These are phyloP conservation scores for Cladophialophora bantiana DNA, from an alignment of 2,329 filamentous ascomycete species.

Conservation along the genomic window DNA sequence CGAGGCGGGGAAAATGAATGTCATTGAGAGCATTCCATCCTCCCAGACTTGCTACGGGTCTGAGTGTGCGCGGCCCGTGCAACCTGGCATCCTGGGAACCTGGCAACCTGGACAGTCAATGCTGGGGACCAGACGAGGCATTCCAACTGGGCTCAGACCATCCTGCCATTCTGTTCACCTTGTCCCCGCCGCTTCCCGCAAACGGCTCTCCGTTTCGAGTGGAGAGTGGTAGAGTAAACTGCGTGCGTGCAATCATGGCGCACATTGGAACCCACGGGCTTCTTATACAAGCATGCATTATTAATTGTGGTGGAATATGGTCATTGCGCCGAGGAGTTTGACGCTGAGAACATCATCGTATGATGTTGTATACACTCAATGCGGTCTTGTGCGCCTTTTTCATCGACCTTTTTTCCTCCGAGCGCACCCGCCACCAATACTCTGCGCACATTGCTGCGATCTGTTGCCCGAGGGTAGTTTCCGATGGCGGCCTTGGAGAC, in stretches of 20 bases:
- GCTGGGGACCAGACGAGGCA: not conserved
- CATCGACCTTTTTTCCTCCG: slow-evolving; percentile 19
- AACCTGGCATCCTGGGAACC: not conserved
- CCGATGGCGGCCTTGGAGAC: not conserved
- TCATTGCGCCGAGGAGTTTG: slow-evolving; percentile 2
- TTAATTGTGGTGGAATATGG: not conserved
- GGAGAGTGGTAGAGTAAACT: slow-evolving; percentile 2
- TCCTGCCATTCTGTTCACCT: not conserved
- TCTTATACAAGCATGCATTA: slow-evolving; percentile 16
- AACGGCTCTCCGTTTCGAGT: slow-evolving; percentile 24
- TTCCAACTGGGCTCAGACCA: slow-evolving; percentile 14
- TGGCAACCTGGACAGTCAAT: not conserved
- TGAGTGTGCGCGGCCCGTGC: not conserved
- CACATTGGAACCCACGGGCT: not conserved
- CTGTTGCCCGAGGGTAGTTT: slow-evolving; percentile 5
- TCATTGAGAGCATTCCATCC: not conserved
- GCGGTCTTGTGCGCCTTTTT: slow-evolving; percentile 20
- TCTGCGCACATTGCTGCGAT: slow-evolving; percentile 14
- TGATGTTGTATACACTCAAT: slow-evolving; percentile 5
- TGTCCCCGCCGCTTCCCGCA: slow-evolving; percentile 20
- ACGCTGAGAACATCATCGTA: slow-evolving; percentile 15
- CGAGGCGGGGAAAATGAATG: not conserved
- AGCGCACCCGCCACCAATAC: slow-evolving; percentile 25
- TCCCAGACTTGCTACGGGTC: too few species aligned
- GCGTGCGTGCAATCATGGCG: not conserved